Percentiles rank a stretch among this genome's conserved stretches.
These are phyloP conservation scores for Yamadazyma blattariae DNA, from an alignment of 1,139 yeast species.

Conservation along the genomic window DNA sequence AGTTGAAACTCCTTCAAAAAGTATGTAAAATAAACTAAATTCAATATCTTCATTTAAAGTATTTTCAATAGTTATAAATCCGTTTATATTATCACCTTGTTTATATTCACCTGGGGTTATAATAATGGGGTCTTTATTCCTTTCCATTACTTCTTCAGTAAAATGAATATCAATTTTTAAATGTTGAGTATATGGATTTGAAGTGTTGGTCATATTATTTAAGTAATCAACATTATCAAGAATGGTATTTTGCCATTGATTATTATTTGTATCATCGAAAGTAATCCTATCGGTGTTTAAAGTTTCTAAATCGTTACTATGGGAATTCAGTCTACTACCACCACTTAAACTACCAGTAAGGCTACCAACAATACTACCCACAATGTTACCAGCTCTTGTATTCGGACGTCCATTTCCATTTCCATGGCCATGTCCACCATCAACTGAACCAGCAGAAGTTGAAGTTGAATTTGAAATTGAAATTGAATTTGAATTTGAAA, in stretches of 20 bases:
- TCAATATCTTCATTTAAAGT: constrained; percentile 23
- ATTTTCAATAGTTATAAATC: constrained; percentile 32
- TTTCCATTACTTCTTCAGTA: constrained; percentile 35
- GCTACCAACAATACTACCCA: too few species aligned
- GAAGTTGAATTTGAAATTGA: neutral
- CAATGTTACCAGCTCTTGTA: neutral
- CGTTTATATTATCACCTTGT: constrained; percentile 42
- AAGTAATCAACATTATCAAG: constrained; percentile 37
- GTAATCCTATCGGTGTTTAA: constrained; percentile 2
- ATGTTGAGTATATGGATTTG: constrained; percentile 24
- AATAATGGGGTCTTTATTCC: constrained; percentile 24
- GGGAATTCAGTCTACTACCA: too few species aligned
- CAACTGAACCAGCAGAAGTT: neutral
- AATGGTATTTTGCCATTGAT: constrained; percentile 36
- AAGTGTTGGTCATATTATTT: constrained; percentile 29
- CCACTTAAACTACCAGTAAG: too few species aligned
- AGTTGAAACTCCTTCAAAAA: constrained; percentile 34
- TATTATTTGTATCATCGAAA: constrained; percentile 28
- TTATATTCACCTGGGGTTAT: constrained; percentile 40
- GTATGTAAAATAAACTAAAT: constrained; percentile 42
- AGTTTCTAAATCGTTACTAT: too few species aligned
- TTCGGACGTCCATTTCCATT: neutral
- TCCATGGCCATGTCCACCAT: neutral
- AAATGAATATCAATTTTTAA: constrained; percentile 29
- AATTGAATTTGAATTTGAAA: neutral